Evolutionary conservation across 805 yeast genomes (phyloP).

Genomic region (Kodamaea fukazawae): DNA sequence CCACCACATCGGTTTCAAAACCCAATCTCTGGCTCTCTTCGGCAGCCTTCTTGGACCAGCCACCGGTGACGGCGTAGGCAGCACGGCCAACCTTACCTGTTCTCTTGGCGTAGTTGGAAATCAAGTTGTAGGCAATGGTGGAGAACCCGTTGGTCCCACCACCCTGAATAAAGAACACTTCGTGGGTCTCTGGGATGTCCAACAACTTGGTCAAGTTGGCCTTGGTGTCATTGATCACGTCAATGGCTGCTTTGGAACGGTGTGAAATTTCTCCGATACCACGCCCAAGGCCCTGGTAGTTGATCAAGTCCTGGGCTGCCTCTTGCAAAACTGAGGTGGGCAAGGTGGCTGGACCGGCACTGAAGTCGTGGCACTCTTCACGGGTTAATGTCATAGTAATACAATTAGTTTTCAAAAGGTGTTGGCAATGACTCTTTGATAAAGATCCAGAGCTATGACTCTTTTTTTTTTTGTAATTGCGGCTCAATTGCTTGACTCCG

Average conservation of each 20-base stretch:
- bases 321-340: conserved; percentile 82
- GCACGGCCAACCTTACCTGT: conserved; percentile 76
- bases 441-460: not conserved
- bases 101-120: conserved; percentile 69
- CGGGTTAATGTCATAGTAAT: conserved; percentile 43
- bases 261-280: conserved; percentile 97
- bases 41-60: conserved; percentile 86
- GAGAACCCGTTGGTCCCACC: conserved; percentile 98
- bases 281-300: conserved; percentile 66
- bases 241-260: conserved; percentile 79
- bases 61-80: conserved; percentile 87
- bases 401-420: too few species aligned
- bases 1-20: conserved; percentile 63
- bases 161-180: conserved; percentile 93
- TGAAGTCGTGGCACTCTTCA: conserved; percentile 79
- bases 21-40: conserved; percentile 90
- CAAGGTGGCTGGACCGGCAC: conserved; percentile 97
- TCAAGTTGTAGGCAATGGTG: conserved; percentile 75
- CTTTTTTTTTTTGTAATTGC: too few species aligned
- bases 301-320: conserved; percentile 80
- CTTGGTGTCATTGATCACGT: conserved; percentile 76
- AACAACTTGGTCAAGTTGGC: conserved; percentile 60
- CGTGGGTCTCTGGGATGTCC: conserved; percentile 86
- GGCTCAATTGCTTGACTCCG: too few species aligned
- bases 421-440: not conserved